Base-by-base conservation (phyloP, 2,329 filamentous ascomycete species). In the Pestalotiopsis sp. region DNA sequence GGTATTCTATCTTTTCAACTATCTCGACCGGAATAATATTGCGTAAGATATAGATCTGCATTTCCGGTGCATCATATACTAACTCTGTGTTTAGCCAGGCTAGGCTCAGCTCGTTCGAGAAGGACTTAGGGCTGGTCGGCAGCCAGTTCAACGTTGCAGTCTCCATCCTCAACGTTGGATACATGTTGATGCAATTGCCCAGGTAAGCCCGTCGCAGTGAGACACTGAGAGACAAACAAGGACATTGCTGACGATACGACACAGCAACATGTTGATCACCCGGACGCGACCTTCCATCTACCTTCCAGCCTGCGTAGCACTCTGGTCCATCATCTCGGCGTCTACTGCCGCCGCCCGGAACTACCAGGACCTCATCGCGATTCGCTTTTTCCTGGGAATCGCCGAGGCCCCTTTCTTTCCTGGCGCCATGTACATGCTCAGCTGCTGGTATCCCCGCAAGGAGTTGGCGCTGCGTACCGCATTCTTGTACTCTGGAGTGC, bases 1-100 rank as follows among this genome's bases (percentile, higher is more conserved):
- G 78, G 66, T 75, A 25, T 80, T 78, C 73, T 69, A 73, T 67
- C 71, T 76, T 65, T 69, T 77, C 64, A 79, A 75, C 69, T 78
- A 76, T 60, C 73, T 80, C 13, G 78, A 79, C 66, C 74, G 79
- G 31, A 79, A 78, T 69, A 84, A 87, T 69, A 87, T 88, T 69
- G 85, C 86, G 9, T 84, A 74, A 27, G 83, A 80, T 3, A 52
- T 20, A 78, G 74, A 36, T 77, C 79, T 61, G 73, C 78, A 31
- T 77, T 78, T 45, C 2, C 75, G 3, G 3, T 45, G 76, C 17
- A 80, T 17, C 11, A 27, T 0, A 2, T 80, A 76, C 74, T 7
- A 4, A 20, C 20, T 45, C 3, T 58, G 0, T 59, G 1, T 63
- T 23, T 45, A 14, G 39, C 20, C 17, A 20, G 3, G 67, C 27